Evolutionary conservation across 176 grass and related monocot species (phyloP), one percentile per base, ranked within the genome.

Genomic region (Hordeum vulgare): DNA sequence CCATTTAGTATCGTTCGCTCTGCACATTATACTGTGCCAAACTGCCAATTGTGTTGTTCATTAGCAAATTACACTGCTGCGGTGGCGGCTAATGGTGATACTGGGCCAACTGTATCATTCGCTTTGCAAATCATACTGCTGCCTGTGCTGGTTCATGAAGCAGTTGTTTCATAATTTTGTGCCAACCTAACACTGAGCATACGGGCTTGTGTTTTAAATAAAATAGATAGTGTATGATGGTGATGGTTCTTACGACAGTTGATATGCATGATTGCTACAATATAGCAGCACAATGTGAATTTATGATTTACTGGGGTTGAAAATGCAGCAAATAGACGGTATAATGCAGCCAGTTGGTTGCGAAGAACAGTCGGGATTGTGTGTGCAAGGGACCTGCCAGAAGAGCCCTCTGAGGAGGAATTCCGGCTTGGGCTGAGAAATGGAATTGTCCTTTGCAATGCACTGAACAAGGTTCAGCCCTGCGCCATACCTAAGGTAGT

Each of bases 371-470:
- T 98, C 26, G 96, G 93, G 23, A 83, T 90, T 5, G 85, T 93
- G 12, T 90, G 79, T 33, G 89, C 89, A 61, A 94, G 78, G 21
- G 93, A 95, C 85, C 86, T 95, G 29, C 85, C 96, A 18, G 90
- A 95, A 61, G 86, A 93, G 68, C 96, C 96, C 5, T 90, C 96
- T 3, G 93, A 98, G 82, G 90, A 95, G 85, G 96, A 95, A 76
- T 93, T 98, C 78, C 88, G 84, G 54, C 87, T 85, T 34, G 91
- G 87, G 4, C 58, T 98, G 61, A 90, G 91, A 72, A 98, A 93
- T 41, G 96, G 96, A 17, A 94, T 98, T 74, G 75, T 91, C 79
- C 92, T 98, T 67, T 98, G 96, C 90, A 93, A 91, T 82, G 96
- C 90, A 62, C 83, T 98, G 47, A 98, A 95, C 49, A 98, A 93